These are phyloP conservation scores for Brassica rapa DNA, from an alignment of 345 rosid genomes.

Conservation along the genomic window DNA sequence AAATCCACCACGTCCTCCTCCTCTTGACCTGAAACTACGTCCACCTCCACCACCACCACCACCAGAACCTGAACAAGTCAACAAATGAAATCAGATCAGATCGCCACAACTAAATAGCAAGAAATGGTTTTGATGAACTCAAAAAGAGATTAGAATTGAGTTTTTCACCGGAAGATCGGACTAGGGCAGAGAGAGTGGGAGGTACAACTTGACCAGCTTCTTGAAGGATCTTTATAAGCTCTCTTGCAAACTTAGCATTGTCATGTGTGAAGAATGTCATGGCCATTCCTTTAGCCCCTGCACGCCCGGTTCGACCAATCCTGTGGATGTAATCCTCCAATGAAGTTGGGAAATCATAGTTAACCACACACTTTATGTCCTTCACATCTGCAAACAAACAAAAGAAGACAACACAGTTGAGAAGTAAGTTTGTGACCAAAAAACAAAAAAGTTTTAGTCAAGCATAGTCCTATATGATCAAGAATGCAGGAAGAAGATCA, in stretches of 20 bases:
- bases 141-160: neutral
- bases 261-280: constrained; percentile 79
- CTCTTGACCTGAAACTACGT: constrained; percentile 73
- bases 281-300: constrained; percentile 96
- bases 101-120: neutral
- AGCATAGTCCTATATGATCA: neutral
- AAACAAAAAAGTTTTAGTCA: neutral
- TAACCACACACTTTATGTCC: constrained; percentile 97
- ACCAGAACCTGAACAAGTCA: constrained; percentile 49
- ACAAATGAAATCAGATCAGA: neutral
- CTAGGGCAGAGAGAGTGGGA: constrained; percentile 64
- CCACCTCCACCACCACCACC: constrained; percentile 45
- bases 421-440: no score
- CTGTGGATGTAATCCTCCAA: constrained; percentile 96
- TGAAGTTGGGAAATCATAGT: constrained; percentile 91
- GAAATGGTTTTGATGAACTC: neutral
- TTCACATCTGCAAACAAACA: constrained; percentile 79
- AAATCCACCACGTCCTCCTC: constrained; percentile 77
- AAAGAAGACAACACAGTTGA: neutral
- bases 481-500: constrained; percentile 23
- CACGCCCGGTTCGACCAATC: constrained; percentile 98
- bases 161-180: constrained; percentile 49
- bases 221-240: constrained; percentile 81
- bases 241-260: constrained; percentile 82
- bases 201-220: constrained; percentile 87